Evolutionary conservation across 208 protist species (phyloP).

Genomic region (Crithidia brevicula): DNA sequence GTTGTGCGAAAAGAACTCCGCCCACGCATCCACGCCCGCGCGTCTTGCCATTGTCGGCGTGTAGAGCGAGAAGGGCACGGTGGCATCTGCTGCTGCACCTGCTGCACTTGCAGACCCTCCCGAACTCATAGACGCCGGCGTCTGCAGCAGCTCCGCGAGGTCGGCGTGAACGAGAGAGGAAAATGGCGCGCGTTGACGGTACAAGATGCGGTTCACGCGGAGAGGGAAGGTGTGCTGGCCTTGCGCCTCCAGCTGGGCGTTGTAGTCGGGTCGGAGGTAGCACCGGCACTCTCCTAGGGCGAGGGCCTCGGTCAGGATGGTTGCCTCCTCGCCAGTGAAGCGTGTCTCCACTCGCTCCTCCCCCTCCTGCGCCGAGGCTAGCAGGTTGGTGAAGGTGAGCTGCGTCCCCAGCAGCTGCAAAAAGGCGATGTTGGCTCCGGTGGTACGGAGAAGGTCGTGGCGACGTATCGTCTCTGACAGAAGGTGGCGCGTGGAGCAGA

Average conservation of each 20-base stretch:
- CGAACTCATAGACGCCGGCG: neutral
- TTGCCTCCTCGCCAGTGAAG: slow-evolving; percentile 59
- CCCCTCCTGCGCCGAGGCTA: slow-evolving; percentile 58
- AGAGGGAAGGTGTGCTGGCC: slow-evolving; percentile 44
- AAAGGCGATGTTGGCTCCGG: slow-evolving; percentile 40
- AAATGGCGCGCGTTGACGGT: slow-evolving; percentile 52
- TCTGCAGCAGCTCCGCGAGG: slow-evolving; percentile 39
- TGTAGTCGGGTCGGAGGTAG: slow-evolving; percentile 47
- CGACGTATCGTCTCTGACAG: slow-evolving; percentile 60
- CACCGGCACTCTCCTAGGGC: slow-evolving; percentile 81
- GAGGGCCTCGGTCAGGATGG: slow-evolving; percentile 59
- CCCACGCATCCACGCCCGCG: slow-evolving; percentile 19
- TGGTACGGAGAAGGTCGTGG: slow-evolving; percentile 51
- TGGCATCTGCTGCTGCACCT: neutral
- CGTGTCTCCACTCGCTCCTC: slow-evolving; percentile 76
- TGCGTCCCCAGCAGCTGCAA: slow-evolving; percentile 66
- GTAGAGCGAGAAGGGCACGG: slow-evolving; percentile 24
- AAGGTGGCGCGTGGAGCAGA: slow-evolving; percentile 46
- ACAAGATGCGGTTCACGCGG: slow-evolving; percentile 49
- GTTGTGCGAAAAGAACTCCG: slow-evolving; percentile 62
- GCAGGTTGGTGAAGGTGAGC: slow-evolving; percentile 72
- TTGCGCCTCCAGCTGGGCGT: slow-evolving; percentile 30
- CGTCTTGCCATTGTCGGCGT: slow-evolving; percentile 10
- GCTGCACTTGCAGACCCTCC: neutral
- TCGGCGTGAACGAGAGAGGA: slow-evolving; percentile 58